Evolutionary conservation across 345 rosid genomes (phyloP), one percentile per base, ranked within the genome.

Genomic region (Iberis pinnata): DNA sequence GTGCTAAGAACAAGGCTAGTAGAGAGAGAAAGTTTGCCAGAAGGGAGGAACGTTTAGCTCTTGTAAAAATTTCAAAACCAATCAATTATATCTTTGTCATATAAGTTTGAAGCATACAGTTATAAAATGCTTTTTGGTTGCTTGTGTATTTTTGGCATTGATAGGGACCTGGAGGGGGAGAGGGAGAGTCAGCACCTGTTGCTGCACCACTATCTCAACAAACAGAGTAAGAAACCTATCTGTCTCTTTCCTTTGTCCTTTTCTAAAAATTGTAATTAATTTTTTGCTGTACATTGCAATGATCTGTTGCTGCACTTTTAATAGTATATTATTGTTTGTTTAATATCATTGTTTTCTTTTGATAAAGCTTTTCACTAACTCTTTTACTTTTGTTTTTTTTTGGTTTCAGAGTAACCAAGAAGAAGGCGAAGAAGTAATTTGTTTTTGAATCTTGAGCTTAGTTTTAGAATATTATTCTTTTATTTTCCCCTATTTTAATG

Each of bases 1-100:
- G 81, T 29, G 75, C 69, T 3, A 84, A 84, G 82, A 81, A 78
- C 76, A 84, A 84, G 80, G 94, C 82, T 5, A 78, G 82, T 69
- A 69, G 84, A 71, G 94, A 81, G 71, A 78, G 84, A 46, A 84
- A 84, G 68, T 7, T 74, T 48, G 94, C 89, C 14, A 69, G 86
- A 70, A 76, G 86, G 41, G 89, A 84, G 40, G 86, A 78, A 61
- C 81, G 84, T 7, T 63, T 84, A 25, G 86, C 86, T 29, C 80
- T 73, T 79, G 90, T 80, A 43, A 2, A 49, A 43, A 9, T 4
- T 15, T 9, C 10, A 42, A 32, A 32, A 1, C n/a, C n/a, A n/a
- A 7, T 20, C 12, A 32, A 8, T 60, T 5, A 12, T 15, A 18
- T 9, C 7, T 58, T 5, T 16, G 9, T 35, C 24, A 12, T 58